Conservation (phyloP, 2,329 filamentous ascomycete genomes). For the Penicillium aurantiogriseum region DNA sequence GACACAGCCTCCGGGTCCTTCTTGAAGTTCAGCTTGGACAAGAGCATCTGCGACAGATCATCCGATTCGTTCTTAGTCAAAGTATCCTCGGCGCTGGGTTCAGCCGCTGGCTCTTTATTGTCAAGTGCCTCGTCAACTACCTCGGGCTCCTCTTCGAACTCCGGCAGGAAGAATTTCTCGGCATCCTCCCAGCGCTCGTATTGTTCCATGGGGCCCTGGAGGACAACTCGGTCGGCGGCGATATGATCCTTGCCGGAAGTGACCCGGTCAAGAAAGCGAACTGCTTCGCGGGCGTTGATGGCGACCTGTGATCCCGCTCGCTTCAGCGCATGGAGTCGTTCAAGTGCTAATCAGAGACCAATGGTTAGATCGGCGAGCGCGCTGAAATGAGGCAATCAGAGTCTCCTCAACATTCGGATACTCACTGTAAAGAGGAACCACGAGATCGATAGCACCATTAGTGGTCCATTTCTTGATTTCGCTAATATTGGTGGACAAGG, state of each 20-base stretch:
- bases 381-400: conserved; percentile 1
- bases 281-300: conserved; percentile 51
- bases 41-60: conserved; percentile 48
- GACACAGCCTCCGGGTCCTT: conserved; percentile 41
- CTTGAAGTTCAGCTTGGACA: conserved; percentile 50
- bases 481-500: conserved; percentile 52
- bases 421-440: conserved; percentile 54
- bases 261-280: conserved; percentile 52
- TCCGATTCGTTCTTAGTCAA: conserved; percentile 25
- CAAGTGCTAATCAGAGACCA: conserved; percentile 39
- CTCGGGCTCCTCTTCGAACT: conserved; percentile 44
- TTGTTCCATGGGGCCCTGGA: conserved; percentile 52
- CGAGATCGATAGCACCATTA: conserved; percentile 49
- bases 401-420: conserved; percentile 1
- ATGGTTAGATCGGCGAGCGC: conserved; percentile 15
- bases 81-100: conserved; percentile 20
- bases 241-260: conserved; percentile 49
- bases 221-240: conserved; percentile 42
- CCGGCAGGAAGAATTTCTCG: conserved; percentile 46
- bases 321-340: conserved; percentile 47
- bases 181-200: conserved; percentile 49
- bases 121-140: conserved; percentile 18
- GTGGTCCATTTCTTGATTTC: conserved; percentile 55
- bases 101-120: conserved; percentile 19
- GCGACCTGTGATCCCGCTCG: conserved; percentile 48